Evolutionary conservation across 164 flowering plant genomes (phyloP).

Genomic region (Stephania yunnanensis): DNA sequence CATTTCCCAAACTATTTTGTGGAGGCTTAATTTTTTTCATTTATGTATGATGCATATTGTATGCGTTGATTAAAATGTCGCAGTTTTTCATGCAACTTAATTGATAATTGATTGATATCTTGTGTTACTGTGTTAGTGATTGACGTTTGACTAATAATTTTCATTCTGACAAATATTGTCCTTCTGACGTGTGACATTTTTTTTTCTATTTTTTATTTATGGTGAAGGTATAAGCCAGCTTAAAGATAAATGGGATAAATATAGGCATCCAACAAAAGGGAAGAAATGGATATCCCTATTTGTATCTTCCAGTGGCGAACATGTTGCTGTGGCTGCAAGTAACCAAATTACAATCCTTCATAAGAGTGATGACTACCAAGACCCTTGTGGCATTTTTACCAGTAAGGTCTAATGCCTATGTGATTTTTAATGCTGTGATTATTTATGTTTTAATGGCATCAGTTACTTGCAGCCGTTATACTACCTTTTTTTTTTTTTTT

Average conservation of each 20-base stretch:
- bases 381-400: slow-evolving; percentile 65
- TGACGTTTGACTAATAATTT: background rate
- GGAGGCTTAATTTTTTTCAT: too few species aligned
- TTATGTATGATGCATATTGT: too few species aligned
- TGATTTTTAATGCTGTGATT: background rate
- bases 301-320: slow-evolving; percentile 64
- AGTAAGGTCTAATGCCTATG: slow-evolving; percentile 23
- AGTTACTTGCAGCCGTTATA: background rate
- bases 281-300: slow-evolving; percentile 50
- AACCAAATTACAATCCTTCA: slow-evolving; percentile 61
- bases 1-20: too few species aligned
- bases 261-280: slow-evolving; percentile 37
- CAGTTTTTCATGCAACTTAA: background rate
- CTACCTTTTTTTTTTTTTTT: background rate
- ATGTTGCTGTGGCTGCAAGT: slow-evolving; percentile 78
- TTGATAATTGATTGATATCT: background rate
- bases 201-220: background rate
- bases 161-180: background rate
- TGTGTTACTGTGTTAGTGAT: background rate
- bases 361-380: slow-evolving; percentile 64
- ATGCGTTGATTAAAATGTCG: background rate
- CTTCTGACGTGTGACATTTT: background rate
- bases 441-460: background rate
- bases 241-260: slow-evolving; percentile 62
- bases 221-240: slow-evolving; percentile 53